Evolutionary conservation across 805 yeast species (phyloP), one percentile per base, ranked within the genome.

Genomic region (baker's yeast (Saccharomyces cerevisiae)): DNA sequence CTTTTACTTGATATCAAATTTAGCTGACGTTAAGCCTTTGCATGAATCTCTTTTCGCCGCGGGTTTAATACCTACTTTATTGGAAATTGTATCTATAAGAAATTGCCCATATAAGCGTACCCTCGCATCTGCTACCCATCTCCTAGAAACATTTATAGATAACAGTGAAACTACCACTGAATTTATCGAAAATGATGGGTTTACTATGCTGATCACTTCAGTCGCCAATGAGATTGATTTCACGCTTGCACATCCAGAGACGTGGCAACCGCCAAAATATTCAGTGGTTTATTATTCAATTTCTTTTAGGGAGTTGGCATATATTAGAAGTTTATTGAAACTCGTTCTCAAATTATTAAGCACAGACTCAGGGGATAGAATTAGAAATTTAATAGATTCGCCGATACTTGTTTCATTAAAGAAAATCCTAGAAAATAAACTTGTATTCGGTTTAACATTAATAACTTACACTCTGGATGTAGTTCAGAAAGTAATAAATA

Each of bases 351-450:
- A 82, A 57, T 69, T 90, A 48, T 75, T 91, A 46, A 81, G 80
- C 53, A 77, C 83, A n/a, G 89, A 88, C 51, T 79, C 85, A 4
- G 94, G 95, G 46, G 97, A 90, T 65, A 76, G 94, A 55, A 79
- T 89, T 63, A 80, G 96, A 67, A 89, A 89, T 58, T 69, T 92
- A 43, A 87, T 89, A 62, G 98, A 92, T 63, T 87, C 97, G 0
- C 83, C 90, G 0, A 71, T 92, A n/a, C 70, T 91, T 17, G 63
- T 70, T 29, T 77, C 86, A 29, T 70, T 89, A 58, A 84, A 81
- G 57, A 75, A 73, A 53, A 78, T 91, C 1, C 61, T 91, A 17
- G 62, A 66, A 13, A 74, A 87, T 60, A 81, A 86, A 1, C 58
- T 68, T 0, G 68, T 79, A 0, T 88, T 89, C 73, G 96, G 96